Evolutionary conservation across 805 yeast species (phyloP).

Genomic region (Hanseniaspora meyeri): DNA sequence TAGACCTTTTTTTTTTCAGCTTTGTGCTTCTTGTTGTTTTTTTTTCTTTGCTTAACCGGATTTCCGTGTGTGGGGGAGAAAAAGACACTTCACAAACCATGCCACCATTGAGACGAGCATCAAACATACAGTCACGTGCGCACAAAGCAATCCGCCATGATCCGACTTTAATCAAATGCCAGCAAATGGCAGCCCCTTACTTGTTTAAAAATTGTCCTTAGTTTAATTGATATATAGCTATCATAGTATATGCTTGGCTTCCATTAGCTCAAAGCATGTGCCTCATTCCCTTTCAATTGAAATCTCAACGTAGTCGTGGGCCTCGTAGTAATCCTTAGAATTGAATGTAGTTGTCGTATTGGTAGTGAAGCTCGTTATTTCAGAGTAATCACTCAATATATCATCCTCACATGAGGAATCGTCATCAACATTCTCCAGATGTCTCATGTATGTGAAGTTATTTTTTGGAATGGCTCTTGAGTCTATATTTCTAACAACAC

Average conservation of each 20-base stretch:
- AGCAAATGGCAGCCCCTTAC: too few species aligned
- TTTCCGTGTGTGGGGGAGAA: too few species aligned
- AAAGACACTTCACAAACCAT: too few species aligned
- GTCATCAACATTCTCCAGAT: background rate
- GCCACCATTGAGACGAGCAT: too few species aligned
- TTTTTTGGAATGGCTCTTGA: background rate
- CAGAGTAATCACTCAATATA: background rate
- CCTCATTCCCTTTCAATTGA: background rate
- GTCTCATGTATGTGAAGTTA: background rate
- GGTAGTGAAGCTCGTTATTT: background rate
- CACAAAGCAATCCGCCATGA: background rate
- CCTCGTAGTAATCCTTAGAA: slow-evolving; percentile 5
- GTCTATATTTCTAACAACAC: background rate
- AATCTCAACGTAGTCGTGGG: background rate
- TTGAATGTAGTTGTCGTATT: background rate
- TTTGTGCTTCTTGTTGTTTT: too few species aligned
- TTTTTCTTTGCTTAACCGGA: too few species aligned
- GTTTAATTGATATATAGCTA: background rate
- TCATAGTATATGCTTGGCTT: background rate
- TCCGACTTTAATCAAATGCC: background rate
- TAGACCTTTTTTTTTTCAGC: too few species aligned
- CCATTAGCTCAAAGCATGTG: background rate
- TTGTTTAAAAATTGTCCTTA: background rate
- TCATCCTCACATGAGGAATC: background rate
- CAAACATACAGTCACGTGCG: background rate